phyloP scores from a whole-genome alignment of 2,329 filamentous ascomycete genomes.

The Blumeria hordei region DNA sequence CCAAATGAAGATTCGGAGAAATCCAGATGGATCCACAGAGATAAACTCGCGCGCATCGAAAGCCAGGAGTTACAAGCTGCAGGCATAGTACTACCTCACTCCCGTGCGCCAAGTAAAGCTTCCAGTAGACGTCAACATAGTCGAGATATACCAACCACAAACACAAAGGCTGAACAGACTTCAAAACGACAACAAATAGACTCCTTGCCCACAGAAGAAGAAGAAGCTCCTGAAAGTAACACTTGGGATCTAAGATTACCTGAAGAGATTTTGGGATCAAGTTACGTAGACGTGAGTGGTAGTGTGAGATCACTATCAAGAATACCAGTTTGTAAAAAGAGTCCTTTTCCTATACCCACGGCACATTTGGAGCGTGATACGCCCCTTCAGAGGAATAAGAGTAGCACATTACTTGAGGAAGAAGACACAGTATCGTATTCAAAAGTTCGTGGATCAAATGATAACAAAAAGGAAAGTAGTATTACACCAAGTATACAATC shows the following conservation, averaged over 20 bases:
- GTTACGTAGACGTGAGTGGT: slow-evolving; percentile 27
- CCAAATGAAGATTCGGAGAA: slow-evolving; percentile 25
- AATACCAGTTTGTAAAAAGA: slow-evolving; percentile 67
- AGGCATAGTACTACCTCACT: slow-evolving; percentile 36
- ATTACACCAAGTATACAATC: slow-evolving; percentile 19
- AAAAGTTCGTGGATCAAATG: slow-evolving; percentile 45
- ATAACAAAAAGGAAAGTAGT: slow-evolving; percentile 33
- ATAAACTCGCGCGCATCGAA: slow-evolving; percentile 64
- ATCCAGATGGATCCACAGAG: slow-evolving; percentile 66
- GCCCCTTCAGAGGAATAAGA: slow-evolving; percentile 35
- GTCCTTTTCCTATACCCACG: slow-evolving; percentile 48
- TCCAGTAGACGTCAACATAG: slow-evolving; percentile 19
- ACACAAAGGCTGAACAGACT: slow-evolving; percentile 14
- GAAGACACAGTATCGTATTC: slow-evolving; percentile 32
- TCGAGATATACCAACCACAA: slow-evolving; percentile 13
- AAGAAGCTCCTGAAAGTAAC: slow-evolving; percentile 19
- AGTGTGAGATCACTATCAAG: slow-evolving; percentile 43
- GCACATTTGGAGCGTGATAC: slow-evolving; percentile 53
- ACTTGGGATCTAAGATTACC: slow-evolving; percentile 52
- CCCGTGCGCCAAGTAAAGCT: slow-evolving; percentile 27
- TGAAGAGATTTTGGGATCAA: slow-evolving; percentile 31
- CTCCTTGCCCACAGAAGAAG: slow-evolving; percentile 18
- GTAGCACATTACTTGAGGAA: slow-evolving; percentile 26
- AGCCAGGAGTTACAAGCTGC: slow-evolving; percentile 58
- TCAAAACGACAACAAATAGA: slow-evolving; percentile 18